Conservation (phyloP, 176 grass and related monocot genomes). For the Lolium multiflorum region DNA sequence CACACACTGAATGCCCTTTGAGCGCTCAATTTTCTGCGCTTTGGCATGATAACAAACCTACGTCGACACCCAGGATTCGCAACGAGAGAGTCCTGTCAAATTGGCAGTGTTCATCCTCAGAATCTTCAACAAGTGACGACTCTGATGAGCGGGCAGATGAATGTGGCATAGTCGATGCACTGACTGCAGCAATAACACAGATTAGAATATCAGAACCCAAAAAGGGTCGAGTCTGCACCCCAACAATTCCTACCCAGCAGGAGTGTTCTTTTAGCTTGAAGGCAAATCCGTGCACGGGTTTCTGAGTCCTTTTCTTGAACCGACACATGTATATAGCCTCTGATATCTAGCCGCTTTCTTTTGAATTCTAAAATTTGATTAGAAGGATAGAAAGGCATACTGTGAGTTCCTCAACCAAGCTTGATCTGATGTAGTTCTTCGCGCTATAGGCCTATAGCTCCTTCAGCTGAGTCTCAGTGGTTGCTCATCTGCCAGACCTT, state of each 20-base stretch:
- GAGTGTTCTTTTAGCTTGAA: slow-evolving; percentile 70
- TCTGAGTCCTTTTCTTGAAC: slow-evolving; percentile 33
- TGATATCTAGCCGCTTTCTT: not conserved
- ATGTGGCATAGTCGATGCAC: slow-evolving; percentile 67
- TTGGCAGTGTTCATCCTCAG: slow-evolving; percentile 44
- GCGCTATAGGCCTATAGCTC: slow-evolving; percentile 13
- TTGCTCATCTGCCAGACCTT: too few species aligned
- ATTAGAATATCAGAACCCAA: slow-evolving; percentile 75
- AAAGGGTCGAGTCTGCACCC: slow-evolving; percentile 59
- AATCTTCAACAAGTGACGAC: slow-evolving; percentile 44
- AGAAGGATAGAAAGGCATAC: not conserved
- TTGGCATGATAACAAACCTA: not conserved
- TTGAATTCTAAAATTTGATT: too few species aligned
- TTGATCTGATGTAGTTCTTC: slow-evolving; percentile 7
- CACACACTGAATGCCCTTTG: slow-evolving; percentile 55
- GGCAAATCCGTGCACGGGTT: slow-evolving; percentile 66
- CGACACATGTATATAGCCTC: slow-evolving; percentile 46
- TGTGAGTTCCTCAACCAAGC: not conserved
- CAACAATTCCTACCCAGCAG: slow-evolving; percentile 53
- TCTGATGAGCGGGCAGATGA: slow-evolving; percentile 59
- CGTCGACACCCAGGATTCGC: not conserved
- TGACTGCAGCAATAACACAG: slow-evolving; percentile 66
- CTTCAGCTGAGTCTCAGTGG: not conserved
- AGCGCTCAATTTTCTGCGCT: slow-evolving; percentile 28
- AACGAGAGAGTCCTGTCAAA: slow-evolving; percentile 32